Conservation (phyloP, 2,329 filamentous ascomycete species). For the Aspergillus unguis region DNA sequence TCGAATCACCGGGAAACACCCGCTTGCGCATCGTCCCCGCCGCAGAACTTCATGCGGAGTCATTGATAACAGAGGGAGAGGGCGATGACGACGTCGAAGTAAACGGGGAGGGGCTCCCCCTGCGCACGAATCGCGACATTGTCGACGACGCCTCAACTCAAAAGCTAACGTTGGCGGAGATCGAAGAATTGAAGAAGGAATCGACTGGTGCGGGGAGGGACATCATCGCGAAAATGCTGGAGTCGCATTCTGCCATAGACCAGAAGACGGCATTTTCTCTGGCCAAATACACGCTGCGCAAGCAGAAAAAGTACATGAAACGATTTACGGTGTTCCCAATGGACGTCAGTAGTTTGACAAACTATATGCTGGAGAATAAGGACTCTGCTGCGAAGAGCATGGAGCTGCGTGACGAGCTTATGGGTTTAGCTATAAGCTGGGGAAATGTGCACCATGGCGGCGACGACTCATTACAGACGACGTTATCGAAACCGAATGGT, state of each 20-base stretch:
- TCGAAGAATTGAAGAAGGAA: conserved; percentile 68
- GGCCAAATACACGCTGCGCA: conserved; percentile 92
- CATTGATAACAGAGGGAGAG: conserved; percentile 54
- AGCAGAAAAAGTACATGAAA: conserved; percentile 88
- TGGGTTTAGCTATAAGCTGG: conserved; percentile 82
- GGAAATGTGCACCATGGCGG: conserved; percentile 78
- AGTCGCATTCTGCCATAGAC: conserved; percentile 83
- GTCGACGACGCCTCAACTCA: conserved; percentile 67
- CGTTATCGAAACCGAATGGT: conserved; percentile 45
- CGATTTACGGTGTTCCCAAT: conserved; percentile 82
- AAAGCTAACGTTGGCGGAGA: conserved; percentile 68
- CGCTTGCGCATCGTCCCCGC: conserved; percentile 73
- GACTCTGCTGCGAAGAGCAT: conserved; percentile 71
- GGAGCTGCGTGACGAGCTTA: conserved; percentile 79
- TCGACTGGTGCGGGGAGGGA: conserved; percentile 78
- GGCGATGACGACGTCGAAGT: conserved; percentile 35
- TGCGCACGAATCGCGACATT: conserved; percentile 63
- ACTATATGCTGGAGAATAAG: conserved; percentile 75
- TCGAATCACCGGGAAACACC: conserved; percentile 65
- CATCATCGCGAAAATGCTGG: conserved; percentile 86
- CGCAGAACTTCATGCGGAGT: conserved; percentile 77
- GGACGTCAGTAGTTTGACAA: conserved; percentile 70
- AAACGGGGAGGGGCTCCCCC: conserved; percentile 42
- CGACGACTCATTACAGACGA: conserved; percentile 26
- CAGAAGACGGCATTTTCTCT: conserved; percentile 93